phyloP scores from a whole-genome alignment of 345 rosid species.

The Bretschneidera sinensis region DNA sequence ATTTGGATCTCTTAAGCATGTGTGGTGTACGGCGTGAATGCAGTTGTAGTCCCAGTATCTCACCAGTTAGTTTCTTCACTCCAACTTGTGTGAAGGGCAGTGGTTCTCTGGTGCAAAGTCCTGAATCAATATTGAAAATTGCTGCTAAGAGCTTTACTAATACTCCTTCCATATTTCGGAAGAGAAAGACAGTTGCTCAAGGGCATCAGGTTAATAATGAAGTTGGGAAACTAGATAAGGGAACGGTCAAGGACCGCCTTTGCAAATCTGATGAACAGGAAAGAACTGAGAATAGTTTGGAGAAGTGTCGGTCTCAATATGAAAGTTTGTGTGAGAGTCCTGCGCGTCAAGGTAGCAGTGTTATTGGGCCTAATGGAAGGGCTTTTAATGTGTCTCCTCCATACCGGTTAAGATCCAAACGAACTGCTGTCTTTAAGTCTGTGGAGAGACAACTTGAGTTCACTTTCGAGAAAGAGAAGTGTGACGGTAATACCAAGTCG shows the following conservation, averaged over 20 bases:
- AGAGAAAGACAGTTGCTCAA: conserved; percentile 43
- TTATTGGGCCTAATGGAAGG: conserved; percentile 31
- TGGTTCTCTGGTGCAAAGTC: conserved; percentile 45
- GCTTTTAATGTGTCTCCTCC: conserved; percentile 87
- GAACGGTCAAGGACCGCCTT: conserved; percentile 22
- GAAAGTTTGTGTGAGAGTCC: conserved; percentile 34
- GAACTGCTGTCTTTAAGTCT: conserved; percentile 72
- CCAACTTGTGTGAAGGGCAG: conserved; percentile 63
- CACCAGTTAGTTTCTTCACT: conserved; percentile 77
- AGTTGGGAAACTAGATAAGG: conserved; percentile 25
- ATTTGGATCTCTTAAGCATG: conserved; percentile 32
- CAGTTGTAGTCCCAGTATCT: conserved; percentile 40
- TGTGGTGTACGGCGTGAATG: conserved; percentile 29
- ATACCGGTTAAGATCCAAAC: conserved; percentile 71
- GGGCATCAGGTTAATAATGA: conserved; percentile 25
- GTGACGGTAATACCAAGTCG: conserved; percentile 33
- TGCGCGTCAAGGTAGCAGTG: conserved; percentile 25
- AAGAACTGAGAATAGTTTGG: conserved; percentile 22
- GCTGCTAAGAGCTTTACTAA: conserved; percentile 83
- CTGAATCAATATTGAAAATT: conserved; percentile 63
- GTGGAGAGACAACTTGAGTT: conserved; percentile 91
- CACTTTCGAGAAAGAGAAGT: conserved; percentile 40
- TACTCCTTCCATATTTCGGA: conserved; percentile 88
- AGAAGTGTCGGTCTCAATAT: conserved; percentile 30
- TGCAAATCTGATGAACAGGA: conserved; percentile 26